Evolutionary conservation across 2,329 filamentous ascomycete genomes (phyloP).

Genomic region (Orbilia ellipsospora): DNA sequence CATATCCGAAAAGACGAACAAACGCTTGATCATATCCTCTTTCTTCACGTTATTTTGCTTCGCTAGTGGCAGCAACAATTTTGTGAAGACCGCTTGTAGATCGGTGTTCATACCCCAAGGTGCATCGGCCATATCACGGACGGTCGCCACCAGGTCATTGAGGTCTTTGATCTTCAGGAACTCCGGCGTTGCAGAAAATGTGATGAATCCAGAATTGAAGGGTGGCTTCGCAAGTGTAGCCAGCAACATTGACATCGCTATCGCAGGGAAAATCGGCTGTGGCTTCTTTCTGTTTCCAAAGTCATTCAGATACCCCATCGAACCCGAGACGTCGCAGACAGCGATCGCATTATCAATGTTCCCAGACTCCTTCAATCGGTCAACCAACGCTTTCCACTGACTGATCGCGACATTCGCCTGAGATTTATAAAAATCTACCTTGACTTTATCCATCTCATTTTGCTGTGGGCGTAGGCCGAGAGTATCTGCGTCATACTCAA

Average conservation of each 20-base stretch:
- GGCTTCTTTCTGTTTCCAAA: slow-evolving; percentile 65
- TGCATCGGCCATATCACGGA: slow-evolving; percentile 59
- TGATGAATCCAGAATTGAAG: slow-evolving; percentile 69
- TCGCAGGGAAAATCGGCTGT: slow-evolving; percentile 67
- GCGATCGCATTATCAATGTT: slow-evolving; percentile 68
- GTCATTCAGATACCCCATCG: slow-evolving; percentile 62
- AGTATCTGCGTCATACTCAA: slow-evolving; percentile 15
- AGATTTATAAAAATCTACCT: slow-evolving; percentile 59
- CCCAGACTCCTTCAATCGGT: slow-evolving; percentile 69
- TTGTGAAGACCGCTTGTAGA: slow-evolving; percentile 68
- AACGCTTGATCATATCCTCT: slow-evolving; percentile 71
- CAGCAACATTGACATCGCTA: slow-evolving; percentile 70
- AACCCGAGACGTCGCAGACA: slow-evolving; percentile 70
- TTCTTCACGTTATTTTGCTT: slow-evolving; percentile 66
- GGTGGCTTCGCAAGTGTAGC: slow-evolving; percentile 68
- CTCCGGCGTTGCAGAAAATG: slow-evolving; percentile 65
- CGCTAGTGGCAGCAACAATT: slow-evolving; percentile 69
- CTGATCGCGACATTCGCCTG: slow-evolving; percentile 63
- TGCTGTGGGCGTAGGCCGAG: slow-evolving; percentile 17
- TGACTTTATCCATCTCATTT: slow-evolving; percentile 57
- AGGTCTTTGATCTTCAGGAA: slow-evolving; percentile 64
- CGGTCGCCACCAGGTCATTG: slow-evolving; percentile 64
- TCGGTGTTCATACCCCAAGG: slow-evolving; percentile 66
- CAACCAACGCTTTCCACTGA: slow-evolving; percentile 71
- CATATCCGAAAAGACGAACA: slow-evolving; percentile 73